Evolutionary conservation across 2,329 filamentous ascomycete genomes (phyloP).

Genomic region (Curvularia sp.): DNA sequence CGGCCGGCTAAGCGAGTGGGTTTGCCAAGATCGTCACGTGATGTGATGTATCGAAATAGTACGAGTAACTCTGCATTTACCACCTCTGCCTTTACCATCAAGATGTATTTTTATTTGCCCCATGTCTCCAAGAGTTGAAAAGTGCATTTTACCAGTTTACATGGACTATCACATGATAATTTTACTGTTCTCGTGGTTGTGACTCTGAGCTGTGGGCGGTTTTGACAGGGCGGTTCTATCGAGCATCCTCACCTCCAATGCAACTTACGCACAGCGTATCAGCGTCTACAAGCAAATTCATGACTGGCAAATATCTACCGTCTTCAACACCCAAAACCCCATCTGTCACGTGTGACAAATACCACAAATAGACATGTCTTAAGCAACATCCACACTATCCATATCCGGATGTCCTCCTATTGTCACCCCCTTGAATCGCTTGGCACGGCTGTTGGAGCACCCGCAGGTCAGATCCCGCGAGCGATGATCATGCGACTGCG

Average conservation of each 20-base stretch:
- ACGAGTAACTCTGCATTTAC: no score
- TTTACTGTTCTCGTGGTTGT: no score
- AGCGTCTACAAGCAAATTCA: no score
- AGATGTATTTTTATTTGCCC: no score
- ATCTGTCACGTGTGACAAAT: not conserved
- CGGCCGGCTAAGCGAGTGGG: constrained; percentile 27
- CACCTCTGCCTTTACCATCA: no score
- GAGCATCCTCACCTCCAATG: no score
- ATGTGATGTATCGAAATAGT: not conserved
- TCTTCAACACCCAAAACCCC: not conserved
- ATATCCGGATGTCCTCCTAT: not conserved
- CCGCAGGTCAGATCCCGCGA: constrained; percentile 4
- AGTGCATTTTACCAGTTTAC: no score
- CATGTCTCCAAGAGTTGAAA: no score
- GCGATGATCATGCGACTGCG: constrained; percentile 14
- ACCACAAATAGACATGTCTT: not conserved
- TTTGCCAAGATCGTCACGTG: not conserved
- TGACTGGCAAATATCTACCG: not conserved
- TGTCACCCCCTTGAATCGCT: constrained; percentile 6
- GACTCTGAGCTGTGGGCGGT: no score
- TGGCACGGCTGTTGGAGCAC: constrained; percentile 8
- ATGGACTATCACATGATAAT: no score
- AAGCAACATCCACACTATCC: constrained; percentile 1
- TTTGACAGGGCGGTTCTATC: no score
- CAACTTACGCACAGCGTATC: not conserved